Evolutionary conservation across 306 rosid genomes (phyloP), one percentile per base, ranked within the genome.

Genomic region (Arachis hypogaea): DNA sequence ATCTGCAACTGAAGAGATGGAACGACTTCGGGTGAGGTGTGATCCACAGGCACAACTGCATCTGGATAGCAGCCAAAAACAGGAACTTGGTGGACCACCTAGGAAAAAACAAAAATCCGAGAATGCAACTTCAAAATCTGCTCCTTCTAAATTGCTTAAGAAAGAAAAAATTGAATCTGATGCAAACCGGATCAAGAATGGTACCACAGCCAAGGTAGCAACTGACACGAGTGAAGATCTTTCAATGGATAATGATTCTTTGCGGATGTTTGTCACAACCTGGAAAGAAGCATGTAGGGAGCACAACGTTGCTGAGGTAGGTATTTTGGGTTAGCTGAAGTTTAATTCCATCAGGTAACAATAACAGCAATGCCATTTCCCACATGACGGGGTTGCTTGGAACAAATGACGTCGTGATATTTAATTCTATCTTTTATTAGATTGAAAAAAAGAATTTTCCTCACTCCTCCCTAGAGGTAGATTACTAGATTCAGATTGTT

Each of bases 251-350:
- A 11, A 80, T 49, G 80, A 81, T 43, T 50, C 89, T 78, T 71
- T 86, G 86, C 83, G 77, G 80, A 84, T 77, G 82, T 93, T 91
- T 70, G 79, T 91, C 74, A 54, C 86, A 71, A 88, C 90, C 5
- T 91, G 97, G 98, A 89, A 91, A 89, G 93, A 86, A 57, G 82
- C 87, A 52, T 93, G 98, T 82, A 42, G 6, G 18, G 84, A 83
- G 66, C 69, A 72, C 67, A 70, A 47, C 2, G 83, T 80, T 71
- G 52, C 72, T 5, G 85, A 88, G 97, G 98, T 93, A 82, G 62
- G 88, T 52, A 36, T 74, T 58, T 75, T n/a, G 14, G 12, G 14
- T 50, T 14, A n/a, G 58, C 29, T 50, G 28, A 52, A 52, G 7
- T 51, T 11, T 51, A 51, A 51, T 51, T 51, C 57, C 14, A 12